Conservation (phyloP, 495 filamentous ascomycete species). For the Hypoxylon lienhwacheense region DNA sequence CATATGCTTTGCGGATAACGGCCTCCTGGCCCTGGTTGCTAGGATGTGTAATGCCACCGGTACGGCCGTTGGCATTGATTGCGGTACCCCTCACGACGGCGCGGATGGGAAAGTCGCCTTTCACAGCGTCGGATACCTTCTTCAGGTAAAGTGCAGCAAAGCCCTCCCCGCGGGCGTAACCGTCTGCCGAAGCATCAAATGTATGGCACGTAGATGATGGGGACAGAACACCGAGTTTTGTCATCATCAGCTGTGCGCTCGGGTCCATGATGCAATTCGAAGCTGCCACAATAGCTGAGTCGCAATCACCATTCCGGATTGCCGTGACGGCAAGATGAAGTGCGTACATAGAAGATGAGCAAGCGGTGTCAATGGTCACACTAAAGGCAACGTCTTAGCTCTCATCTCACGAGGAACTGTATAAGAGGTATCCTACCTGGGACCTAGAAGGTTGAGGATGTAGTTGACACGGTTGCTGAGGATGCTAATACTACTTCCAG, state of each 20-base stretch:
- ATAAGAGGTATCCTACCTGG: not conserved
- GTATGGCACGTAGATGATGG: slow-evolving; percentile 41
- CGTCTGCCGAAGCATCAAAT: slow-evolving; percentile 58
- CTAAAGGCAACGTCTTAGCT: slow-evolving; percentile 29
- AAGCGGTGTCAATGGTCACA: slow-evolving; percentile 55
- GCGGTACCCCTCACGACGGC: slow-evolving; percentile 57
- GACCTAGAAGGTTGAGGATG: slow-evolving; percentile 59
- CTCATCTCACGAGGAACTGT: not conserved
- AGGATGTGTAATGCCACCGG: slow-evolving; percentile 54
- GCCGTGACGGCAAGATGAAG: slow-evolving; percentile 56
- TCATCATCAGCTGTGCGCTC: slow-evolving; percentile 36
- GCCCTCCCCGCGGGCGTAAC: slow-evolving; percentile 65
- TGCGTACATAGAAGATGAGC: slow-evolving; percentile 58
- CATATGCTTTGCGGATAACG: slow-evolving; percentile 53
- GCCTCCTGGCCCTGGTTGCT: slow-evolving; percentile 50
- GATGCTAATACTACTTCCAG: slow-evolving; percentile 55
- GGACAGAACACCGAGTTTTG: slow-evolving; percentile 24
- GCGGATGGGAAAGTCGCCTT: slow-evolving; percentile 52
- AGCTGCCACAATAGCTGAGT: slow-evolving; percentile 51
- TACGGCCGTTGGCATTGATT: slow-evolving; percentile 56
- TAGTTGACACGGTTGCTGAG: slow-evolving; percentile 61
- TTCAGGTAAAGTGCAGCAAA: slow-evolving; percentile 59
- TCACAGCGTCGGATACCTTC: slow-evolving; percentile 51
- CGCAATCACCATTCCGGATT: slow-evolving; percentile 52
- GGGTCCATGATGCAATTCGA: slow-evolving; percentile 47